Evolutionary conservation across 768 basidiomycete species (phyloP).

Genomic region (Candolleomyces efflorescens): DNA sequence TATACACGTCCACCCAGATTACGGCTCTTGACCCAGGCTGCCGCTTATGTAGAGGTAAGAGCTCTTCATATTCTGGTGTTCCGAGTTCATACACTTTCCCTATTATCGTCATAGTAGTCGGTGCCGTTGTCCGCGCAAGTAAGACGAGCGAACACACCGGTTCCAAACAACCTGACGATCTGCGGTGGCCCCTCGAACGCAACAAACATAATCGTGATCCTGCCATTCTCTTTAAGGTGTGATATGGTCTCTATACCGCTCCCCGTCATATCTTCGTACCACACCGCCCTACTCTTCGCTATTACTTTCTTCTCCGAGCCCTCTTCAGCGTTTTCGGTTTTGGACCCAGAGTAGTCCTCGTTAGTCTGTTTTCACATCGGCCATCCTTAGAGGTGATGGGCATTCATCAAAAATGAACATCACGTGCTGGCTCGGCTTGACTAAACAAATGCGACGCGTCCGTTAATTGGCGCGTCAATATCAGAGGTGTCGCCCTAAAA

Average conservation of each 20-base stretch:
- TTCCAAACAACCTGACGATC: constrained; percentile 58
- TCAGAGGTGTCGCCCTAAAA: too few species aligned
- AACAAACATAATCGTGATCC: constrained; percentile 59
- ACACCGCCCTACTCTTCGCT: constrained; percentile 39
- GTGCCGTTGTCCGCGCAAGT: background rate
- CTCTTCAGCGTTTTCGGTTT: too few species aligned
- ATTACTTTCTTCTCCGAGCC: background rate
- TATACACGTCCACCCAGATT: constrained; percentile 53
- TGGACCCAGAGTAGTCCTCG: too few species aligned
- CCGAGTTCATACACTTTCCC: constrained; percentile 57
- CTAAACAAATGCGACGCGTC: too few species aligned
- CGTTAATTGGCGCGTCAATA: too few species aligned
- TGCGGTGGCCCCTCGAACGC: constrained; percentile 59
- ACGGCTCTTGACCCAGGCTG: constrained; percentile 52
- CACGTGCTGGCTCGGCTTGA: too few species aligned
- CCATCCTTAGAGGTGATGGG: too few species aligned
- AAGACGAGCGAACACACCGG: constrained; percentile 28
- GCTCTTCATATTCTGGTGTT: constrained; percentile 46
- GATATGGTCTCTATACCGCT: constrained; percentile 57
- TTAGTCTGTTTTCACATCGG: too few species aligned
- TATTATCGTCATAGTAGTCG: constrained; percentile 14
- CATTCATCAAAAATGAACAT: too few species aligned
- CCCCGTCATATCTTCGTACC: constrained; percentile 68
- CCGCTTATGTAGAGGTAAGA: constrained; percentile 39
- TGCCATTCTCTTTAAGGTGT: constrained; percentile 57